These are phyloP conservation scores for Pestalotiopsis sp. DNA, from an alignment of 2,329 filamentous ascomycete species.

Conservation along the genomic window DNA sequence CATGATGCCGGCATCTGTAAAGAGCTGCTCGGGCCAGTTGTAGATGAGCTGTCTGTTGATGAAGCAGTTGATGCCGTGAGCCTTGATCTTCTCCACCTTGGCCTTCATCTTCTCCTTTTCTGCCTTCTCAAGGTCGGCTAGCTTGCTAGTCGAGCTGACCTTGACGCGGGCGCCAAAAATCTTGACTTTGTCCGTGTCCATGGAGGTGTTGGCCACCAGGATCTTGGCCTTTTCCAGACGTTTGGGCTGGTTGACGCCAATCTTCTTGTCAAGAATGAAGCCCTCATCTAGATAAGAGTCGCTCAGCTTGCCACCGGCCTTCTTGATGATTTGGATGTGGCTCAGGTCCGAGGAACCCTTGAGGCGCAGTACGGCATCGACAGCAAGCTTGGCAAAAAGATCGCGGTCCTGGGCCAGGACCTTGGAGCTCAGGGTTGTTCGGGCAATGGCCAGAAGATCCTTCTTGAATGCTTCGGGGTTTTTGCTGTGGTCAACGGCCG, in stretches of 20 bases:
- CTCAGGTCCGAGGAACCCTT: constrained; percentile 91
- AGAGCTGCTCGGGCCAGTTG: constrained; percentile 99
- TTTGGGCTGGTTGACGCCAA: constrained; percentile 98
- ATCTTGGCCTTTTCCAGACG: constrained; percentile 98
- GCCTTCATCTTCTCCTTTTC: constrained; percentile 99
- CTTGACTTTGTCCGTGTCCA: constrained; percentile 99
- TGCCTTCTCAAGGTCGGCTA: constrained; percentile 97
- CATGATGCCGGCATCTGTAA: constrained; percentile 96
- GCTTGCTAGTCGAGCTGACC: constrained; percentile 92
- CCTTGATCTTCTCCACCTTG: constrained; percentile 98
- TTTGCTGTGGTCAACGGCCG: constrained; percentile 87
- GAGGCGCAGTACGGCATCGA: constrained; percentile 87
- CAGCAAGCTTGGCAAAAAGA: constrained; percentile 87
- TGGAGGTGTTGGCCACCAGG: constrained; percentile 93
- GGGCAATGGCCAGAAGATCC: constrained; percentile 87
- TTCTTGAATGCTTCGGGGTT: constrained; percentile 83
- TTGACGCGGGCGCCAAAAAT: constrained; percentile 98
- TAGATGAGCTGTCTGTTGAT: constrained; percentile 99
- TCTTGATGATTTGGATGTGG: constrained; percentile 99
- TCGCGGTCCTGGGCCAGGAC: constrained; percentile 92
- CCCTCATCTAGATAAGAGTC: constrained; percentile 98
- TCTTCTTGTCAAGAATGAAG: constrained; percentile 99
- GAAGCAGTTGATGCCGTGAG: constrained; percentile 99
- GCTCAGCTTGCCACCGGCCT: constrained; percentile 94
- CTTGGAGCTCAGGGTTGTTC: constrained; percentile 96